phyloP scores from a whole-genome alignment of 129 eudicot species.

The Helianthus tuberosus region DNA sequence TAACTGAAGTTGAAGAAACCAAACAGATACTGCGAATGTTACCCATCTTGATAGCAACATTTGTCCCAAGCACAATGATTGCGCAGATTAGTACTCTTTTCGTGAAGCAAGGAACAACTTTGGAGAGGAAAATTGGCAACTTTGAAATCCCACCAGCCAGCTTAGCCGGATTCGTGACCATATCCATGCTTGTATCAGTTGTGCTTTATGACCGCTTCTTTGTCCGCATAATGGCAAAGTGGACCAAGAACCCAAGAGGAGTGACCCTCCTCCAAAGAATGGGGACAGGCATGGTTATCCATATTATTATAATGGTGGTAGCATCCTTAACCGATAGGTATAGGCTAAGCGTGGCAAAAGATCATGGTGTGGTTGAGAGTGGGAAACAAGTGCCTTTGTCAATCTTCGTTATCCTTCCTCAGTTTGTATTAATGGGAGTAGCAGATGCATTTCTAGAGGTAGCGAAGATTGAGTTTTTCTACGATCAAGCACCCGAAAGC shows the following conservation, averaged over 20 bases:
- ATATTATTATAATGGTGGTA: constrained; percentile 59
- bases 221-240: constrained; percentile 43
- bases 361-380: constrained; percentile 54
- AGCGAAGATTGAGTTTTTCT: constrained; percentile 81
- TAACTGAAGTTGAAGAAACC: constrained; percentile 78
- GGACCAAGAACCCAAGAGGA: constrained; percentile 84
- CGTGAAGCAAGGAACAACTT: constrained; percentile 81
- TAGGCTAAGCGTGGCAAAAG: constrained; percentile 58
- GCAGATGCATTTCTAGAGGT: constrained; percentile 76
- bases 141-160: constrained; percentile 78
- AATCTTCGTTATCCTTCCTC: constrained; percentile 67
- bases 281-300: constrained; percentile 70
- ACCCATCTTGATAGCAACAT: constrained; percentile 57
- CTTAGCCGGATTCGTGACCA: constrained; percentile 59
- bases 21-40: constrained; percentile 71
- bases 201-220: constrained; percentile 65
- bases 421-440: constrained; percentile 65
- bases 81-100: constrained; percentile 74
- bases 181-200: constrained; percentile 62
- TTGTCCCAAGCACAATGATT: constrained; percentile 70
- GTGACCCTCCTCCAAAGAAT: constrained; percentile 71
- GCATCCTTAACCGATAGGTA: constrained; percentile 58
- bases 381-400: constrained; percentile 61
- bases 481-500: constrained; percentile 86
- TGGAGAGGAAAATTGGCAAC: constrained; percentile 49